Conservation (phyloP, 139 green algal genomes). For the Chlamydomonas eustigma region DNA sequence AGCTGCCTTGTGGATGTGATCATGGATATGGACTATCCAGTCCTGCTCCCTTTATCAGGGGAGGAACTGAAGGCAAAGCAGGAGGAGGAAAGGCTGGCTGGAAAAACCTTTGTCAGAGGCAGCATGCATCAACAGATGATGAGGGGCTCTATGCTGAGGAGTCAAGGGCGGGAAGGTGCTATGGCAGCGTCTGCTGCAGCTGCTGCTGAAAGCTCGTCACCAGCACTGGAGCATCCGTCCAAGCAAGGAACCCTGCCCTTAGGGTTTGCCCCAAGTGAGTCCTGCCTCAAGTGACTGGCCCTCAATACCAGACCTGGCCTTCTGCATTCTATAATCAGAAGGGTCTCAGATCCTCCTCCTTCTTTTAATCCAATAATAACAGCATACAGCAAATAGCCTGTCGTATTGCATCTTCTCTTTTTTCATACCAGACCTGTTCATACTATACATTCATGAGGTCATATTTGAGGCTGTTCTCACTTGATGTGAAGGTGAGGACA, state of each 20-base stretch:
- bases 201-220: not conserved
- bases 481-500: too few species aligned
- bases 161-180: not conserved
- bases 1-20: not conserved
- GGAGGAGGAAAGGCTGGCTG: not conserved
- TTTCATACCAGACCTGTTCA: too few species aligned
- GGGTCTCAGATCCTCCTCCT: too few species aligned
- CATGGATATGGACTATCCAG: slow-evolving; percentile 9
- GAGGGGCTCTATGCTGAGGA: not conserved
- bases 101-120: not conserved
- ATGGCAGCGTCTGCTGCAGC: not conserved
- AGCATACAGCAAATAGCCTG: too few species aligned
- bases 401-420: too few species aligned
- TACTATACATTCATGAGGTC: too few species aligned
- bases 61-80: slow-evolving; percentile 8
- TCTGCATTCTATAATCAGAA: too few species aligned
- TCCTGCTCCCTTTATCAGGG: not conserved
- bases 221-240: not conserved
- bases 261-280: not conserved
- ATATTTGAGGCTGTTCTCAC: too few species aligned
- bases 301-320: too few species aligned
- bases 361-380: too few species aligned
- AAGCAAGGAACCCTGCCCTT: not conserved
- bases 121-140: not conserved
- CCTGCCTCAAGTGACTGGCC: too few species aligned